phyloP scores from a whole-genome alignment of 768 basidiomycete species.

The Boletus rufocinnamomeus region DNA sequence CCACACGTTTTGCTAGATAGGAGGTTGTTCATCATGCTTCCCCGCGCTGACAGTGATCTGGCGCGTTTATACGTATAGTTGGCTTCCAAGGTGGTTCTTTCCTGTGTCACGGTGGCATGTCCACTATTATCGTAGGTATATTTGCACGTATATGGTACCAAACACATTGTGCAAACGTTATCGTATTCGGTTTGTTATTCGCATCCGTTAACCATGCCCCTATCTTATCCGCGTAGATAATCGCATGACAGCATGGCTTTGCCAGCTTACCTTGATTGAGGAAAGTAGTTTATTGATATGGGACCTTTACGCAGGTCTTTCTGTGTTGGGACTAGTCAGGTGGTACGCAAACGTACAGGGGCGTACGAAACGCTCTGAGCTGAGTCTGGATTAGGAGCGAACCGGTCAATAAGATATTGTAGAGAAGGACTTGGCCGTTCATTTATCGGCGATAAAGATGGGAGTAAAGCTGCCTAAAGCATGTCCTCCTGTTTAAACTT shows the following conservation, averaged over 20 bases:
- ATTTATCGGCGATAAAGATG: background rate
- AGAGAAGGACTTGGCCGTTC: background rate
- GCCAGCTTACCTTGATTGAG: background rate
- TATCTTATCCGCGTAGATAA: background rate
- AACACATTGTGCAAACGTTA: background rate
- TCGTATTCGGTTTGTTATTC: background rate
- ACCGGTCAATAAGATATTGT: background rate
- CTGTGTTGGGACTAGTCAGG: background rate
- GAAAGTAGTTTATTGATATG: background rate
- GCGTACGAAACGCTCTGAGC: too few relatives aligned
- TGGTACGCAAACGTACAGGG: background rate
- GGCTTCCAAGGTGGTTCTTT: background rate
- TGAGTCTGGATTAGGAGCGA: background rate
- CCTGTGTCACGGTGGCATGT: background rate
- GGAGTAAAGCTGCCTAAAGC: background rate
- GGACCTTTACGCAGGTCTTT: background rate
- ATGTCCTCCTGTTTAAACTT: too few relatives aligned
- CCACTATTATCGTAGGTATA: background rate
- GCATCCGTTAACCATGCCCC: background rate
- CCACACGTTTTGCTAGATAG: background rate
- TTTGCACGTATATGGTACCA: background rate
- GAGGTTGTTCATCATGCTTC: background rate
- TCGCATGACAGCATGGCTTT: background rate
- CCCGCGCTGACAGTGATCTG: background rate
- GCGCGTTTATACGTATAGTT: background rate